Evolutionary conservation across 192 early-diverging fungal species (phyloP).

Genomic region (Martensiomyces pterosporus): DNA sequence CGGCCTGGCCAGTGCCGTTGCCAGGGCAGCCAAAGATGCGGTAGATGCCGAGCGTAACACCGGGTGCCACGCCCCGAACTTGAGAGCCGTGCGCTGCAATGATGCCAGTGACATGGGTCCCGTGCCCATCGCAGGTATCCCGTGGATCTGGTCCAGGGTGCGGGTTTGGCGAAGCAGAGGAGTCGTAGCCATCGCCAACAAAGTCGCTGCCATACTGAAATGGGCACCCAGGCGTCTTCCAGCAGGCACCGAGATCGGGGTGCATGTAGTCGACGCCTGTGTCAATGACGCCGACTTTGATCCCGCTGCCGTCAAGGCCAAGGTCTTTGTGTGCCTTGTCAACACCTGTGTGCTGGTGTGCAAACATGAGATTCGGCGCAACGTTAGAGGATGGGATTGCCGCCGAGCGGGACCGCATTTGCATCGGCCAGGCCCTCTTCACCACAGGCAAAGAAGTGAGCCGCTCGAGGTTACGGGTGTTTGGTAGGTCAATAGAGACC

Average conservation of each 20-base stretch:
- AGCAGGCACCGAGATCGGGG: constrained; percentile 49
- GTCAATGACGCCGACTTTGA: constrained; percentile 50
- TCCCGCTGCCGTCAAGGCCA: constrained; percentile 58
- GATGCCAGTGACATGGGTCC: constrained; percentile 67
- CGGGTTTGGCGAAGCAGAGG: constrained; percentile 27
- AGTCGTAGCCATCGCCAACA: constrained; percentile 54
- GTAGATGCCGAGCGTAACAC: constrained; percentile 73
- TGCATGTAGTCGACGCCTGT: constrained; percentile 52
- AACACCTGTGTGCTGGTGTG: constrained; percentile 59
- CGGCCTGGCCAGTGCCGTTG: constrained; percentile 58
- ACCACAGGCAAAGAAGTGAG: constrained; percentile 30
- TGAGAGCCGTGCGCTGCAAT: constrained; percentile 63
- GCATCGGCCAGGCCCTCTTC: constrained; percentile 45
- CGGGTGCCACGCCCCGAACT: constrained; percentile 80
- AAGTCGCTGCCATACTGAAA: constrained; percentile 61
- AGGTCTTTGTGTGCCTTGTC: constrained; percentile 50
- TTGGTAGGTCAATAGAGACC: constrained; percentile 37
- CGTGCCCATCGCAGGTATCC: constrained; percentile 61
- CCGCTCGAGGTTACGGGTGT: constrained; percentile 25
- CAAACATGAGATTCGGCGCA: constrained; percentile 43
- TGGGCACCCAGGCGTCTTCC: constrained; percentile 56
- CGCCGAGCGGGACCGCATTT: constrained; percentile 34
- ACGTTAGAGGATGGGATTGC: constrained; percentile 42
- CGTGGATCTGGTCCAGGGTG: constrained; percentile 53
- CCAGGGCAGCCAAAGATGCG: constrained; percentile 77